Evolutionary conservation across 345 rosid species (phyloP), one percentile per base, ranked within the genome.

Genomic region (Camelina laxa): DNA sequence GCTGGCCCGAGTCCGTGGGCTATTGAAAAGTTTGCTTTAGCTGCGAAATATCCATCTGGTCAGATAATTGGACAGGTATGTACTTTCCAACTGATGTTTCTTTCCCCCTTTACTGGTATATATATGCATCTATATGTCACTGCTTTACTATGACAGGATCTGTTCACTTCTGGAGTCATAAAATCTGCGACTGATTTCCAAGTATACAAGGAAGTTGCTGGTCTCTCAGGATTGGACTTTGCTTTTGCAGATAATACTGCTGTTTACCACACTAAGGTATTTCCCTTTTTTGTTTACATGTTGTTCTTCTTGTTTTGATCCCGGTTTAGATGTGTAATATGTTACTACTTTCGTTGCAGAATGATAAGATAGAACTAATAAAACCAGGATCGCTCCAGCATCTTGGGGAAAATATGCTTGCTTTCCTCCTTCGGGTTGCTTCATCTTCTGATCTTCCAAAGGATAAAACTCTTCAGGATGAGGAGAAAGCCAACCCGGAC

Each of bases 171-270:
- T 71, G 97, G 99, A 68, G 68, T 70, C 71, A 86, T 95, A 64
- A 88, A 89, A 55, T 92, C 97, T 65, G 81, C 92, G 0, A 95
- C 97, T 41, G 97, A 95, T 88, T 95, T 95, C 82, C 93, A 92
- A 88, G 86, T 95, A 54, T 95, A 95, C 86, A 85, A 70, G 77
- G 97, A 92, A 80, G 83, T 89, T 66, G 96, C 92, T 71, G 89
- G 91, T 81, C 97, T 95, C 80, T 92, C 99, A 13, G 99, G 97
- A 73, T 88, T 95, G 76, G 99, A 92, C 85, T 92, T 95, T 84
- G 99, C 93, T 27, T 95, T 81, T 79, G 73, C 87, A 8, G 99
- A 95, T 71, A 85, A 84, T 21, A 81, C 88, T 81, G 93, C 92
- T 70, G 96, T 95, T 36, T 95, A 95, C 83, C 98, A 94, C 85